These are phyloP conservation scores for Picea sitchensis DNA, from an alignment of 75 land plant genomes.

Conservation along the genomic window DNA sequence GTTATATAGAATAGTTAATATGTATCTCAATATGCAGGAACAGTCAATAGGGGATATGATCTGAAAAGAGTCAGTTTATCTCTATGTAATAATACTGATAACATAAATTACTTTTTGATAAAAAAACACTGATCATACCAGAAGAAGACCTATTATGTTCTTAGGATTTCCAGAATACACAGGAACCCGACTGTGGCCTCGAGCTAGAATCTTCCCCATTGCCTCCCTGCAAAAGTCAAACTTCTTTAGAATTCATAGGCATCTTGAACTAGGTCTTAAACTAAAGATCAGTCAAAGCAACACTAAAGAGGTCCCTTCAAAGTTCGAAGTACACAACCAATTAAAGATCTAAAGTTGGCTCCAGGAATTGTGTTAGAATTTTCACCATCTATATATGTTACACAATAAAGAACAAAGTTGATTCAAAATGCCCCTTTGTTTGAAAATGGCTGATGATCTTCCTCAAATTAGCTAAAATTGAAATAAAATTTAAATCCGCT, in stretches of 20 bases:
- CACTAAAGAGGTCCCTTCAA: background rate
- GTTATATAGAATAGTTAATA: too few species aligned
- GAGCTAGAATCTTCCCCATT: conserved; percentile 84
- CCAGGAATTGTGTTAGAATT: background rate
- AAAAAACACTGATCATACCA: conserved; percentile 35
- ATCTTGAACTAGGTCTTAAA: background rate
- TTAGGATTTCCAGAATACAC: conserved; percentile 87
- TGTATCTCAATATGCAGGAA: too few species aligned
- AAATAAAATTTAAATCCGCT: background rate
- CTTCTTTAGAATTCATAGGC: background rate
- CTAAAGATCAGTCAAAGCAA: background rate
- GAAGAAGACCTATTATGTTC: conserved; percentile 79
- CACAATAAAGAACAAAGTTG: background rate
- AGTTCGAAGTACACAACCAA: background rate
- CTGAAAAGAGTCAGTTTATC: too few species aligned
- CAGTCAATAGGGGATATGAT: too few species aligned
- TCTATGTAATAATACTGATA: too few species aligned
- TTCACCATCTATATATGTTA: background rate
- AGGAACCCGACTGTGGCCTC: conserved; percentile 98
- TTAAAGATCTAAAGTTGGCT: background rate
- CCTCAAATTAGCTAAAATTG: background rate
- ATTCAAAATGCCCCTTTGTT: background rate
- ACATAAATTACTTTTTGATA: too few species aligned
- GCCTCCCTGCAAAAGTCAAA: conserved; percentile 71
- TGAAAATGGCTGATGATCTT: background rate